These are phyloP conservation scores for Hericium alpestre DNA, from an alignment of 768 basidiomycete species.

Conservation along the genomic window DNA sequence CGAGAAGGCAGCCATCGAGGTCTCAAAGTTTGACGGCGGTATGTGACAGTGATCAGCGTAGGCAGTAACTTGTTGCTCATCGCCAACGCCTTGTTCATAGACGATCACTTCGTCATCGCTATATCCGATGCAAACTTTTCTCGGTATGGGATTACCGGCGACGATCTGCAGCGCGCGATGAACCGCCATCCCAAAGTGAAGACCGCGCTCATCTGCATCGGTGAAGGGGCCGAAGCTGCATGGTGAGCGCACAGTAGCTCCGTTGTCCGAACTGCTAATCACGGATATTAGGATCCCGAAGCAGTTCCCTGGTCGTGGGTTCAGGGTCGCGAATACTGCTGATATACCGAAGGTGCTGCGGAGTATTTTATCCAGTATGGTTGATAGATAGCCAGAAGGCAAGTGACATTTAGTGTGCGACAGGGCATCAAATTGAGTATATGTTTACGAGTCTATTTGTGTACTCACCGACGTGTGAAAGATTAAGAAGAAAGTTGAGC, in stretches of 20 bases:
- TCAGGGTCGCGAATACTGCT: slow-evolving; percentile 47
- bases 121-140: slow-evolving; percentile 65
- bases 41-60: slow-evolving; percentile 4
- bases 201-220: slow-evolving; percentile 58
- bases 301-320: slow-evolving; percentile 49
- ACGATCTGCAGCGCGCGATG: slow-evolving; percentile 48
- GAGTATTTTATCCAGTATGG: slow-evolving; percentile 39
- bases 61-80: background rate
- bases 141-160: slow-evolving; percentile 49
- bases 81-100: slow-evolving; percentile 18
- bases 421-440: no score
- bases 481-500: no score
- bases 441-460: no score
- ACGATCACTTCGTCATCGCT: slow-evolving; percentile 64
- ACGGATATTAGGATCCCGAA: slow-evolving; percentile 40
- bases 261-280: background rate
- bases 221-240: slow-evolving; percentile 53
- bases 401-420: no score
- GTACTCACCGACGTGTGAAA: no score
- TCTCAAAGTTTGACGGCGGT: slow-evolving; percentile 55
- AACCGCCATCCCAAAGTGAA: slow-evolving; percentile 52
- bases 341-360: slow-evolving; percentile 56
- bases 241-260: slow-evolving; percentile 32
- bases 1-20: slow-evolving; percentile 48
- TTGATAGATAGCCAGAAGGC: slow-evolving; percentile 4